phyloP scores from a whole-genome alignment of 495 filamentous ascomycete genomes.

The Penicillium canariense region DNA sequence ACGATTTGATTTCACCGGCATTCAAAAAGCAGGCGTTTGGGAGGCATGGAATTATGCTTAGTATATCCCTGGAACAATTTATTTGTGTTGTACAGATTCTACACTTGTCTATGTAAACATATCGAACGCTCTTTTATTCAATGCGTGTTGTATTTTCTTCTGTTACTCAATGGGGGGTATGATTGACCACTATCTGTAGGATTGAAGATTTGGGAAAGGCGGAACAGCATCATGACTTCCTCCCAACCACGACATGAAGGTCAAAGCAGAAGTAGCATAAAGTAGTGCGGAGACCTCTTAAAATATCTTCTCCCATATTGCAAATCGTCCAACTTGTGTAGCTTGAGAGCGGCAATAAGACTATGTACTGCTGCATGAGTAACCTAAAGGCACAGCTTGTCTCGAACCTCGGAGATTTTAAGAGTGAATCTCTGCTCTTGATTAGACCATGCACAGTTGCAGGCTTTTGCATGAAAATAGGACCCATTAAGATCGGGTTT shows the following conservation, averaged over 20 bases:
- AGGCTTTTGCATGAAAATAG: too few species aligned
- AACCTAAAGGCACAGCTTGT: too few species aligned
- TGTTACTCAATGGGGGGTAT: too few species aligned
- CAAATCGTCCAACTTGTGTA: background rate
- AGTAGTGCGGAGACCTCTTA: background rate
- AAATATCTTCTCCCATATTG: background rate
- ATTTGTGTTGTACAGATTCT: constrained; percentile 13
- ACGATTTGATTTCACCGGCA: constrained; percentile 26
- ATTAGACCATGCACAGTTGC: background rate
- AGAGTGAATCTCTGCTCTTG: too few species aligned
- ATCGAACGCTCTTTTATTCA: background rate
- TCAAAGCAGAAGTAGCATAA: background rate
- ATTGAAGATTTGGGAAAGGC: too few species aligned
- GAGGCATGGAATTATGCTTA: background rate
- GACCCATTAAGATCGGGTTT: background rate
- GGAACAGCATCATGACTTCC: background rate
- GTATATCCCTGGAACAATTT: constrained; percentile 14
- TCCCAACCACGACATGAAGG: background rate
- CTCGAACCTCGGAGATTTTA: too few species aligned
- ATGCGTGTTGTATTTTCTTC: too few species aligned
- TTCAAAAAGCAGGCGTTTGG: constrained; percentile 32
- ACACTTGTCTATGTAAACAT: background rate
- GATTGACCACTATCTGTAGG: too few species aligned
- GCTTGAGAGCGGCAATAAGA: background rate
- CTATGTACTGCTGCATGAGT: too few species aligned